Base-by-base conservation (phyloP, 2,329 filamentous ascomycete genomes). In the Calonectria henricotiae region DNA sequence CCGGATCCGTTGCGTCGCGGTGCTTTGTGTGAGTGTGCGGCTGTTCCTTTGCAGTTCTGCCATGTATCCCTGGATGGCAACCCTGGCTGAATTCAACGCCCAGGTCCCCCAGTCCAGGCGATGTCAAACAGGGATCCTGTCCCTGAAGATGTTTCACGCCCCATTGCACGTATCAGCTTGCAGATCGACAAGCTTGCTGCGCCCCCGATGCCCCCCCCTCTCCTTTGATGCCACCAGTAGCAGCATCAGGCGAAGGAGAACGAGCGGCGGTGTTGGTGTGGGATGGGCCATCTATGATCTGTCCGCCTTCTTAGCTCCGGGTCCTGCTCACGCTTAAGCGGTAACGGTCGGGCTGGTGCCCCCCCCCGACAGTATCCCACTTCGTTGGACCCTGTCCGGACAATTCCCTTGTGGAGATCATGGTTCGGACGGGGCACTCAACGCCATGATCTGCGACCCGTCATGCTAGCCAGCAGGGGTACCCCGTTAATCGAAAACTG, bases 371-470 rank as follows among this genome's bases (percentile, higher is more conserved):
- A 32, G 51, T 44, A 58, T 73, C 69, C 70, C 67, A 67, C 54
- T 35, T 54, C 74, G 44, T 62, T 73, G 63, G 71, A 72, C 72
- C 74, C 75, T 73, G 76, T 69, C 70, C 76, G 75, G 75, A 76
- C 67, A 78, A 75, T 77, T 75, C 75, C 76, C 76, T 77, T 78
- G 76, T 77, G 76, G 76, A 78, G 76, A 78, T 78, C 76, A 76
- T 77, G 75, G 76, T 78, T 78, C 76, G 76, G 76, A 78, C 75
- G 74, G 76, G 76, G 76, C 75, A 61, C 62, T 74, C 75, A 75
- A 75, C 75, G 76, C 76, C 75, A 78, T 78, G 76, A 78, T 78
- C 76, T 78, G 75, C 76, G 74, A 75, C 74, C 76, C 75, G 73
- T 72, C 68, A 76, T 72, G 71, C 76, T 74, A 76, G 70, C 71